Percentiles rank a stretch among this genome's conserved stretches.
Evolutionary conservation across 257 asterid genomes (phyloP).

Genomic region (Gardenia jasminoides): DNA sequence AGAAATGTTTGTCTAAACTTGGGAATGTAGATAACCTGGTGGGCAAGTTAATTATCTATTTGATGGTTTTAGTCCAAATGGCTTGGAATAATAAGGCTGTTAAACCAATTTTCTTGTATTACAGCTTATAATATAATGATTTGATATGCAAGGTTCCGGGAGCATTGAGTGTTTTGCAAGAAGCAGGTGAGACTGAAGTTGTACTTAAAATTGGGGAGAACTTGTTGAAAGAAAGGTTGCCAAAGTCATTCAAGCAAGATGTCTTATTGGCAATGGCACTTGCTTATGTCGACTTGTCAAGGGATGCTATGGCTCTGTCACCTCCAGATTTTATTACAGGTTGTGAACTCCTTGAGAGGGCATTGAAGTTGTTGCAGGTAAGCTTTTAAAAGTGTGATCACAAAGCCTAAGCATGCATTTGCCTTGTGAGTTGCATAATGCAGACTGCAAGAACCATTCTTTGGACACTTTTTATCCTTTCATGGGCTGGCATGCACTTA

Average conservation of each 20-base stretch:
- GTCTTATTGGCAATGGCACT: constrained; percentile 88
- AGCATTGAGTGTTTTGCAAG: constrained; percentile 87
- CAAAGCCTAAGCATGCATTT: constrained; percentile 1
- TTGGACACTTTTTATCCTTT: background rate
- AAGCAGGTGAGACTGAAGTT: constrained; percentile 83
- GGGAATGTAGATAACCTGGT: background rate
- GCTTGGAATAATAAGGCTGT: too few relatives aligned
- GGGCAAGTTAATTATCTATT: background rate
- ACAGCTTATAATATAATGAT: background rate
- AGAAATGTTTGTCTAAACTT: background rate
- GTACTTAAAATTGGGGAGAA: constrained; percentile 85
- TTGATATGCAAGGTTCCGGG: constrained; percentile 69
- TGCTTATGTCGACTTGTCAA: constrained; percentile 84
- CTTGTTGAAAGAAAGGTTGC: constrained; percentile 83
- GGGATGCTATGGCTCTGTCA: constrained; percentile 83
- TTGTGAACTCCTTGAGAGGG: constrained; percentile 88
- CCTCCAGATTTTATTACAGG: constrained; percentile 91
- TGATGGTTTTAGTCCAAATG: background rate
- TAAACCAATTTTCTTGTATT: background rate
- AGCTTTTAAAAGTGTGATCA: constrained; percentile 9
- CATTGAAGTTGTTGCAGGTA: constrained; percentile 88
- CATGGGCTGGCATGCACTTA: background rate
- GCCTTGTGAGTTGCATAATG: constrained; percentile 1
- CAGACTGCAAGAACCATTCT: background rate
- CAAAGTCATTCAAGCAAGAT: constrained; percentile 93